A percentile compares a stretch with the other conserved stretches of the same genome.
Evolutionary conservation across 768 basidiomycete species (phyloP).

Genomic region (Psilocybe tampanensis): DNA sequence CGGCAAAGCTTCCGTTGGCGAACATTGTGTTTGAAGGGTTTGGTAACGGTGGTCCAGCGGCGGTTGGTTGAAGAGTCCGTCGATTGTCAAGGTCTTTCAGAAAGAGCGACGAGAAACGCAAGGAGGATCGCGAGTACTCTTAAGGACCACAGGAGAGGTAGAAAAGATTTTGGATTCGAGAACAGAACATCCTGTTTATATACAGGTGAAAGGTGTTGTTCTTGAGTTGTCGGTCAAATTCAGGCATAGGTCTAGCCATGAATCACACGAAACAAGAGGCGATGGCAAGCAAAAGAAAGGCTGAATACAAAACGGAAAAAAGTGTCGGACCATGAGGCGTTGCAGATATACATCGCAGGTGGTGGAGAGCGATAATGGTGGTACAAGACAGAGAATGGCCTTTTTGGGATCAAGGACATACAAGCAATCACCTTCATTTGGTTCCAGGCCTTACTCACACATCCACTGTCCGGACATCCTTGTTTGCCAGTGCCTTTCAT

Average conservation of each 20-base stretch:
- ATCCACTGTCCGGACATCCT: conserved; percentile 12
- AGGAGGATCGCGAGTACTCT: not conserved
- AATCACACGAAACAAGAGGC: conserved; percentile 17
- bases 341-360: not conserved
- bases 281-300: no score
- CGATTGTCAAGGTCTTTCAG: conserved; percentile 18
- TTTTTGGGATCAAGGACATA: conserved; percentile 18
- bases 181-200: conserved; percentile 12
- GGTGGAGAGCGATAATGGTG: not conserved
- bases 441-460: conserved; percentile 12
- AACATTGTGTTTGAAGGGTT: conserved; percentile 30
- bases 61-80: no score
- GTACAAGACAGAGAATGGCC: conserved; percentile 5
- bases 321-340: not conserved
- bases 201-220: conserved; percentile 18
- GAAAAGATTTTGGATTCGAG: conserved; percentile 8
- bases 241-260: no score
- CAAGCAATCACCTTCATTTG: conserved; percentile 8
- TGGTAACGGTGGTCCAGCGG: no score
- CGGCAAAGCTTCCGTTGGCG: conserved; percentile 62
- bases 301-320: not conserved
- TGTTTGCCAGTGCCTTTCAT: no score
- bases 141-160: conserved; percentile 1
- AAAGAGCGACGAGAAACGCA: conserved; percentile 19
- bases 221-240: conserved; percentile 7